phyloP scores from a whole-genome alignment of 768 basidiomycete species.

The Boletales sp. region DNA sequence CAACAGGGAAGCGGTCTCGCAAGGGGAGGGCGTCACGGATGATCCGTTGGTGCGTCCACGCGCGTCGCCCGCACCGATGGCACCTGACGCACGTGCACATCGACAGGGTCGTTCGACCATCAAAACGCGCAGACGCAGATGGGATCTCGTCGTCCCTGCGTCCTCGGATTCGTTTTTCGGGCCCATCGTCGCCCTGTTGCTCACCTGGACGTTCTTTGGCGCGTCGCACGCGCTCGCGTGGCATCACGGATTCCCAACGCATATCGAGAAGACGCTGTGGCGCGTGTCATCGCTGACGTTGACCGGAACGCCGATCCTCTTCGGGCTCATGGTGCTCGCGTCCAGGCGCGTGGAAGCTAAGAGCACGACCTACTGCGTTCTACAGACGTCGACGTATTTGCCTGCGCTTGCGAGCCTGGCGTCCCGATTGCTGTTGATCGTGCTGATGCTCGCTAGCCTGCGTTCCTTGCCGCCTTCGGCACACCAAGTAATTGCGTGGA shows the following conservation, averaged over 20 bases:
- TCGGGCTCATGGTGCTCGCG: no score
- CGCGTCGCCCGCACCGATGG: no score
- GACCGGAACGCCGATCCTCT: background rate
- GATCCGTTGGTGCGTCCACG: background rate
- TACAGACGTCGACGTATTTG: no score
- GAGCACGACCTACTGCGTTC: no score
- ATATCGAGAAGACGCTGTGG: background rate
- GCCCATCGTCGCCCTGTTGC: background rate
- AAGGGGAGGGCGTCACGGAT: background rate
- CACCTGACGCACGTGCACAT: background rate
- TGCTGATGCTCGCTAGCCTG: slow-evolving; percentile 1
- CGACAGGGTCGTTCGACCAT: background rate
- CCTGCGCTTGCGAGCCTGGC: no score
- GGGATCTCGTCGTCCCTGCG: no score
- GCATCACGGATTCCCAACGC: background rate
- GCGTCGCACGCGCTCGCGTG: background rate
- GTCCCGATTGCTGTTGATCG: background rate
- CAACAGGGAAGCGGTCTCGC: background rate
- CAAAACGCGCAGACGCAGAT: background rate
- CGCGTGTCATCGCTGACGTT: background rate
- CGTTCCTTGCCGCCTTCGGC: background rate
- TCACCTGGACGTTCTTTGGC: background rate
- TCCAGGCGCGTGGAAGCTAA: no score
- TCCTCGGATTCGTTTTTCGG: no score
- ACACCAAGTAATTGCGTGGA: background rate